Evolutionary conservation across 2,329 filamentous ascomycete species (phyloP).

Genomic region (Cercospora zeina): DNA sequence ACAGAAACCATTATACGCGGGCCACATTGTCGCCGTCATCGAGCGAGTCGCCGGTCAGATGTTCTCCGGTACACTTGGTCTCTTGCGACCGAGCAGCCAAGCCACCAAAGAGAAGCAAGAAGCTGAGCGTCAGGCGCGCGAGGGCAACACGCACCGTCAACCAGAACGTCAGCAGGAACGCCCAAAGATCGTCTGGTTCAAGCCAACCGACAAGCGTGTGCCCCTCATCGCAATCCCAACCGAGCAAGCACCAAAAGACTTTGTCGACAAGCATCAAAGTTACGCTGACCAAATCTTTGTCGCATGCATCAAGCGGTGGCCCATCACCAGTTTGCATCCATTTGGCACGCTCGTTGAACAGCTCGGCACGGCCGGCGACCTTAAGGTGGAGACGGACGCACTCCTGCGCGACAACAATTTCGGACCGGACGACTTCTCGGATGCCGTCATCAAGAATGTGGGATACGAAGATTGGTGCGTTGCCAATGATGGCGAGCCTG

Average conservation of each 20-base stretch:
- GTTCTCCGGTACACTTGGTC: conserved; percentile 92
- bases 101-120: conserved; percentile 99
- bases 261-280: conserved; percentile 97
- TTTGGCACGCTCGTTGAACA: conserved; percentile 97
- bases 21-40: conserved; percentile 94
- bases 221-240: conserved; percentile 97
- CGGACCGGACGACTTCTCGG: conserved; percentile 93
- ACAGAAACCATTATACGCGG: conserved; percentile 94
- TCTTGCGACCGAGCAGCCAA: conserved; percentile 94
- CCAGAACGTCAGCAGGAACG: conserved; percentile 89
- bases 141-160: conserved; percentile 69
- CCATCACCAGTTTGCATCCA: conserved; percentile 97
- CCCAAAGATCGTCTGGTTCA: conserved; percentile 99
- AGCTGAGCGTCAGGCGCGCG: conserved; percentile 87
- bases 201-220: conserved; percentile 98
- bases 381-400: conserved; percentile 97
- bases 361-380: conserved; percentile 93
- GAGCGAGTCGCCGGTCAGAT: conserved; percentile 97
- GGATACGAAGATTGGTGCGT: conserved; percentile 90
- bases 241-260: conserved; percentile 94
- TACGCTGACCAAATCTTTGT: conserved; percentile 98
- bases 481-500: conserved; percentile 75
- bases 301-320: conserved; percentile 98
- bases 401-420: conserved; percentile 98
- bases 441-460: conserved; percentile 90